Percentiles rank a stretch among this genome's conserved stretches.
Conservation (phyloP, 2,329 filamentous ascomycete genomes). For the Cladosporium sp. region DNA sequence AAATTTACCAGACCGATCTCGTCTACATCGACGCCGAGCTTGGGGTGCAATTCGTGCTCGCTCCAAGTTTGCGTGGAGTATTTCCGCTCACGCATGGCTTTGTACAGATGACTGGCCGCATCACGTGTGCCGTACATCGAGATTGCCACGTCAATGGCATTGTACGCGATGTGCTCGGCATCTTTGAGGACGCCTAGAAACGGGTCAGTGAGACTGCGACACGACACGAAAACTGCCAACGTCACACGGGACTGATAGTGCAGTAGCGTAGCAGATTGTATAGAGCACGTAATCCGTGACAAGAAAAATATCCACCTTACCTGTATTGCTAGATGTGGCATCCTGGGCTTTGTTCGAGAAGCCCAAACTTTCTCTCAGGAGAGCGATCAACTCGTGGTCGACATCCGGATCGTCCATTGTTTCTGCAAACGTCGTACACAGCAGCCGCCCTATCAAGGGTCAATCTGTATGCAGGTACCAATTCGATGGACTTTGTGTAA, state of each 20-base stretch:
- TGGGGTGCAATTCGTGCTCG: conserved; percentile 85
- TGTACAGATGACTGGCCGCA: conserved; percentile 76
- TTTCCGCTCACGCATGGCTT: conserved; percentile 76
- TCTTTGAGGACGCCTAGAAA: conserved; percentile 70
- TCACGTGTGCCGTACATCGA: conserved; percentile 79
- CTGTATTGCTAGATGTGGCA: conserved; percentile 34
- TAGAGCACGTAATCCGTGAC: background rate
- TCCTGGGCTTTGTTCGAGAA: conserved; percentile 27
- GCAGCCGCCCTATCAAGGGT: background rate
- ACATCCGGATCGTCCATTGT: conserved; percentile 90
- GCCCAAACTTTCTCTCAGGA: conserved; percentile 77
- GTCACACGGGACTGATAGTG: background rate
- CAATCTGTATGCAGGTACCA: conserved; percentile 14
- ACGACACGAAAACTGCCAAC: background rate
- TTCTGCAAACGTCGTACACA: background rate
- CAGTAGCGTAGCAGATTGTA: background rate
- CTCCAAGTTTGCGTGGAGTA: conserved; percentile 88
- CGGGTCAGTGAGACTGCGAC: background rate
- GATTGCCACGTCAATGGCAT: conserved; percentile 88
- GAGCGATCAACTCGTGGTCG: conserved; percentile 81
- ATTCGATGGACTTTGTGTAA: conserved; percentile 5
- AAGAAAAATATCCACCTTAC: conserved; percentile 24
- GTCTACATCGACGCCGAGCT: conserved; percentile 42
- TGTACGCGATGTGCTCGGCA: conserved; percentile 86
- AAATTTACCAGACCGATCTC: conserved; percentile 64